A percentile compares a stretch with the other conserved stretches of the same genome.
phyloP scores from a whole-genome alignment of 257 asterid species.

The Solanum rostratum region DNA sequence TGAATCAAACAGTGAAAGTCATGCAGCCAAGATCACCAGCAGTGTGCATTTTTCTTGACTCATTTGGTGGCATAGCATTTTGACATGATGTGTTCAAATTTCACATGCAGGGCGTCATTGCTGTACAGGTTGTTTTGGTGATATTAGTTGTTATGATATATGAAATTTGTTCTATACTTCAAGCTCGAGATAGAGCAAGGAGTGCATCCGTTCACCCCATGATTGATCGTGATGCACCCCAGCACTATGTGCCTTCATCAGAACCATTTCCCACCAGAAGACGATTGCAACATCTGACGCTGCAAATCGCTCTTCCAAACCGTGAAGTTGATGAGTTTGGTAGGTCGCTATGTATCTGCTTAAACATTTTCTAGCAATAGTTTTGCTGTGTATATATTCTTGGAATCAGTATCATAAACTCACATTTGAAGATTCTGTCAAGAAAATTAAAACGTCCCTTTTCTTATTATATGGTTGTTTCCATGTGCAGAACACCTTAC shows the following conservation, averaged over 20 bases:
- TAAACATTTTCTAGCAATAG: neutral
- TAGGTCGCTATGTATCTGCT: neutral
- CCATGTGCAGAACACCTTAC: neutral
- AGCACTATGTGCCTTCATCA: neutral
- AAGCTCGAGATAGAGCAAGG: neutral
- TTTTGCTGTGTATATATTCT: neutral
- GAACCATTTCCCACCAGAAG: neutral
- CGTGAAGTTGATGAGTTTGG: slow-evolving; percentile 1
- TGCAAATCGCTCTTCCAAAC: slow-evolving; percentile 1
- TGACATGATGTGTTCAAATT: neutral
- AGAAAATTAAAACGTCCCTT: neutral
- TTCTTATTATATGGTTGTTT: neutral
- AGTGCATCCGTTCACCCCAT: neutral
- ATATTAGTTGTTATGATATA: neutral
- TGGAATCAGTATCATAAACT: neutral
- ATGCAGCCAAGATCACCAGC: neutral
- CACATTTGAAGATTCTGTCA: neutral
- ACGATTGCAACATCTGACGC: neutral
- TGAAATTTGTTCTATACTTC: neutral
- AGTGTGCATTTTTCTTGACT: neutral
- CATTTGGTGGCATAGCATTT: neutral
- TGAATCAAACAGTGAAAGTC: neutral
- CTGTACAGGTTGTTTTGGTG: neutral
- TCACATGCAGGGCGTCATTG: neutral
- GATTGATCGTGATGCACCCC: neutral